phyloP scores from a whole-genome alignment of 495 filamentous ascomycete species.

The Aspergillus homomorphus region DNA sequence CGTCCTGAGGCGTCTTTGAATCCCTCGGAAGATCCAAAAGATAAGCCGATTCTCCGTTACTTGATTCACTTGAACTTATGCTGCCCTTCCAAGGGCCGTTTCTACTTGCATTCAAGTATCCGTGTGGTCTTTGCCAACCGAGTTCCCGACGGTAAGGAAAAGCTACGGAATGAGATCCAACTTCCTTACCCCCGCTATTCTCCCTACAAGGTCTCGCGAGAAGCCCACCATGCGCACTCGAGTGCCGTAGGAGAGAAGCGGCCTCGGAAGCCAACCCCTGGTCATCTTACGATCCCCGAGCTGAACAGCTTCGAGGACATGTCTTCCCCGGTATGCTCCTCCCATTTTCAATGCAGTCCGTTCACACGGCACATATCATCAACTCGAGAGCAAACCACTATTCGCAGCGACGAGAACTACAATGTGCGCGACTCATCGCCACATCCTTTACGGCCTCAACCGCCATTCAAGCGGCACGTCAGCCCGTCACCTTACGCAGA shows the following conservation, averaged over 20 bases:
- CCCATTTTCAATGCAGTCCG: not conserved
- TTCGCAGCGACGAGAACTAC: not conserved
- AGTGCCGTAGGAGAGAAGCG: conserved; percentile 52
- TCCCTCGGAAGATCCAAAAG: conserved; percentile 47
- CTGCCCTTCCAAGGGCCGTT: conserved; percentile 77
- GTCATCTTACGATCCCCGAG: conserved; percentile 40
- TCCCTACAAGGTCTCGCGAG: conserved; percentile 70
- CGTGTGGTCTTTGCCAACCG: conserved; percentile 97
- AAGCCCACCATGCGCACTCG: conserved; percentile 27
- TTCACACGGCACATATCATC: not conserved
- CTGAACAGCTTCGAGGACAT: not conserved
- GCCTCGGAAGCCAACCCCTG: conserved; percentile 55
- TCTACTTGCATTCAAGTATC: conserved; percentile 86
- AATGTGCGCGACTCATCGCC: conserved; percentile 6
- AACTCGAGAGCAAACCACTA: not conserved
- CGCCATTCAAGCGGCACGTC: conserved; percentile 23
- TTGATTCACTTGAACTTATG: conserved; percentile 94
- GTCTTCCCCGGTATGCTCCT: not conserved
- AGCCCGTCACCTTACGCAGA: conserved; percentile 17
- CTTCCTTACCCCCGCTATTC: conserved; percentile 84
- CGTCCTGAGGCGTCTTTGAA: conserved; percentile 39
- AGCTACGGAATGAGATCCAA: conserved; percentile 85
- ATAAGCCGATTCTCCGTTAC: conserved; percentile 83
- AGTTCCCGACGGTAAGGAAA: conserved; percentile 95
- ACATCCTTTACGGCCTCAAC: conserved; percentile 25